phyloP scores from a whole-genome alignment of 495 filamentous ascomycete species.

The Bacidia rubella region DNA sequence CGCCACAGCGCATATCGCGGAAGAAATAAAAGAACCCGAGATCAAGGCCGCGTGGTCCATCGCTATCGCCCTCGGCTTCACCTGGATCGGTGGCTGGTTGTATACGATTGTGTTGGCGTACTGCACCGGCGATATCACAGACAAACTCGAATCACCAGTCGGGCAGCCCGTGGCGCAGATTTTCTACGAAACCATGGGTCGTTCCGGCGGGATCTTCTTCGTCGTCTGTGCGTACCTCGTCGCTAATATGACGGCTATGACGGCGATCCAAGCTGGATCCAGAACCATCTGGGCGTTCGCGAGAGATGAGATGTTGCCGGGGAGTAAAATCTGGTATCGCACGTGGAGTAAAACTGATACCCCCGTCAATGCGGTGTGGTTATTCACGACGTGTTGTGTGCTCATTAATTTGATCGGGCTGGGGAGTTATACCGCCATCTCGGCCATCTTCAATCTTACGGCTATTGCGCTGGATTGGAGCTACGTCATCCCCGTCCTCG shows the following conservation, averaged over 20 bases:
- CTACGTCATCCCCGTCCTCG: constrained; percentile 48
- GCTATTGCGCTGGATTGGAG: constrained; percentile 50
- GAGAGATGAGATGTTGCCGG: constrained; percentile 44
- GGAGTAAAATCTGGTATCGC: constrained; percentile 40
- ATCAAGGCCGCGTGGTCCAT: constrained; percentile 49
- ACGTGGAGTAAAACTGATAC: constrained; percentile 40
- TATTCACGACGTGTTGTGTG: constrained; percentile 42
- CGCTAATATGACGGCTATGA: constrained; percentile 45
- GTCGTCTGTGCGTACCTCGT: constrained; percentile 46
- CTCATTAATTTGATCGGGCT: constrained; percentile 51
- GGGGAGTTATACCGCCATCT: constrained; percentile 45
- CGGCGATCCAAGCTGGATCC: constrained; percentile 46
- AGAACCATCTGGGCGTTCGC: constrained; percentile 51
- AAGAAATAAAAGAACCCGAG: constrained; percentile 47
- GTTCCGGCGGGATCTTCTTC: constrained; percentile 43
- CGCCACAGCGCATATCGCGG: constrained; percentile 47
- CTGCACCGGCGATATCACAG: constrained; percentile 41
- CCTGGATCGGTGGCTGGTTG: constrained; percentile 45
- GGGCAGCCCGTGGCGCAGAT: constrained; percentile 51
- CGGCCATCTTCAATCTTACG: constrained; percentile 49
- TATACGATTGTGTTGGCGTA: constrained; percentile 52
- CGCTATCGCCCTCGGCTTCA: constrained; percentile 43
- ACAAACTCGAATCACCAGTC: constrained; percentile 32
- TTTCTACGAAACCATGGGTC: constrained; percentile 48
- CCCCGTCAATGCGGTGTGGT: constrained; percentile 48